phyloP scores from a whole-genome alignment of 768 basidiomycete species.

The Tylopilus subfusipes region DNA sequence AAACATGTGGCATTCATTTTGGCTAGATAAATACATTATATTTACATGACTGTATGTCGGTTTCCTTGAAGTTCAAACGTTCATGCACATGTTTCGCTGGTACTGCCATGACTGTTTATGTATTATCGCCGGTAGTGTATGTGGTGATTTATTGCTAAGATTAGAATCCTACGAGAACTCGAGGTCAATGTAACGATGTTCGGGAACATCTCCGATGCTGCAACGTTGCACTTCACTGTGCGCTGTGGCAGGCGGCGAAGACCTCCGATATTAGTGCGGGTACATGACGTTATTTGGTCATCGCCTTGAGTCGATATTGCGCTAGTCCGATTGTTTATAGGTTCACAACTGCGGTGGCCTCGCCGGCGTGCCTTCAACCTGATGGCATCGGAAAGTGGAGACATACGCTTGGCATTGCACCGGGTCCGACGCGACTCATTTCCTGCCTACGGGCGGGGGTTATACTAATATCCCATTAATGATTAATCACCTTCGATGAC shows the following conservation, averaged over 20 bases:
- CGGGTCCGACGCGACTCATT: conserved; percentile 9
- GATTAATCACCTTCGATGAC: background rate
- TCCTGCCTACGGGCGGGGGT: conserved; percentile 1
- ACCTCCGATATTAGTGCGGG: background rate
- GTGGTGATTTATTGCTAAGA: background rate
- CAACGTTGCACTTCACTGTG: background rate
- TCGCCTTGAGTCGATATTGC: conserved; percentile 1
- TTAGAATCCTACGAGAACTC: background rate
- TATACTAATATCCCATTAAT: conserved; percentile 1
- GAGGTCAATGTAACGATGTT: background rate
- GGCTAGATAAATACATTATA: background rate
- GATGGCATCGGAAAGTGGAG: conserved; percentile 2
- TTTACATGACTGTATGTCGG: background rate
- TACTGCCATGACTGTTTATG: background rate
- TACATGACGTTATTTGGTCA: background rate
- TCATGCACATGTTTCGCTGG: background rate
- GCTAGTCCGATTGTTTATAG: conserved; percentile 1
- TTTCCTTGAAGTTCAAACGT: background rate
- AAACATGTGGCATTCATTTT: background rate
- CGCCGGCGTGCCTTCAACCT: conserved; percentile 3
- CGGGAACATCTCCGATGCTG: background rate
- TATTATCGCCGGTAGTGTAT: background rate
- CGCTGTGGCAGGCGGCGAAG: background rate
- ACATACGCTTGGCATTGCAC: conserved; percentile 3
- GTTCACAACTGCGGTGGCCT: conserved; percentile 3